Base-by-base conservation (phyloP, 2,329 filamentous ascomycete genomes). In the Helicocarpus griseus region DNA sequence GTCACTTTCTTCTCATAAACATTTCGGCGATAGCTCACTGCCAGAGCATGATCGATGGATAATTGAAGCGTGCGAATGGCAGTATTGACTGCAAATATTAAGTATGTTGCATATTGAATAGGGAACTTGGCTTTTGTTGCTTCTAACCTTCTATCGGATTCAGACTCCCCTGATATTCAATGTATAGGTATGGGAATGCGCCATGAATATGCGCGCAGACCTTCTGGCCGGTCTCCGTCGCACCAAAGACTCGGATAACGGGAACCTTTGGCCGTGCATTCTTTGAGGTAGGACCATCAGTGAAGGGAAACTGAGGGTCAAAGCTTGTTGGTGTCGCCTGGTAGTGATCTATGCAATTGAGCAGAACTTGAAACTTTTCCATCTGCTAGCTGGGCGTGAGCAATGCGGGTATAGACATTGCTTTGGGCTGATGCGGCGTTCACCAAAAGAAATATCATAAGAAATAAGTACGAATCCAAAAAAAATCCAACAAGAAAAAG, bases 341-440 rank as follows among this genome's bases (percentile, higher is more conserved):
- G 68, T 97, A 98, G 68, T 93, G 85, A 70, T 98, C 93, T 72
- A 98, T 85, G 73, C 89, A 95, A 68, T 98, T 96, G 64, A 98
- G 76, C 61, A 90, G 86, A 65, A 98, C 83, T 61, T 87, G 86
- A 72, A 98, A 97, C 60, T 80, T 76, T 63, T 89, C 85, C 85
- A 83, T 83, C 62, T 60, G 56, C 48, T 35, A 47, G 31, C 44
- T 26, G 49, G 58, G 60, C 51, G 38, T 26, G 11, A 41, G 35
- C n/a, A 54, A 39, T 13, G 22, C 8, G 17, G 26, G 17, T 24
- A 29, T 29, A 31, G 26, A 29, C 26, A 45, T 45, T 45, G 41
- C 26, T 29, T 35, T 47, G 31, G 1, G 33, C 14, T 26, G 26
- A 29, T 17, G 44, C 24, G 22, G 44, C 40, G 45, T 48, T 38